Base-by-base conservation (phyloP, 2,329 filamentous ascomycete species). In the Nemania sp. region DNA sequence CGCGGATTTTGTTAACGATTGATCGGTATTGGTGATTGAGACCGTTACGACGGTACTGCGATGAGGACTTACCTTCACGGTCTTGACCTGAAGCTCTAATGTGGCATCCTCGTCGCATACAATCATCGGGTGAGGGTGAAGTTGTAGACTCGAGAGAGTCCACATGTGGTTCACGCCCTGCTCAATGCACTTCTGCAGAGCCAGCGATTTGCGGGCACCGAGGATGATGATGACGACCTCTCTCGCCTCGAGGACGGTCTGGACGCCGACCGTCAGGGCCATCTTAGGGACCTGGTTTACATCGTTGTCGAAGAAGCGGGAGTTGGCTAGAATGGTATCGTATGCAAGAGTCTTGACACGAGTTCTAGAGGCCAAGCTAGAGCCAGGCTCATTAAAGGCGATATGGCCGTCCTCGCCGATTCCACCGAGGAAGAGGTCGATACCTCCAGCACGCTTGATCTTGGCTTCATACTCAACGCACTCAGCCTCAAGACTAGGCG, bases 371-470 rank as follows among this genome's bases (percentile, higher is more conserved):
- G 82, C 81, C 57, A 95, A 75, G 55, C 86, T 90, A 9, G 88
- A 91, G 34, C 90, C 90, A 3, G 90, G 90, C 73, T 95, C 90
- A 72, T 95, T 95, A 80, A 95, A 95, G 43, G 90, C 90, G 60
- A 95, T 90, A 72, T 95, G 90, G 5, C 90, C 90, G 68, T 95
- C 90, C 50, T 90, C 87, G 24, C 90, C 90, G 50, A 95, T 91
- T 36, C 90, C 90, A 14, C 89, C 89, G 4, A 95, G 80, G 74
- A 94, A 95, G 22, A 94, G 81, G 70, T 94, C 89, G 60, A 95
- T 94, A 45, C 90, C 90, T 44, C 90, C 90, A 24, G 77, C 82
- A 34, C 78, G 76, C 67, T 83, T 83, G 72, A 95, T 94, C 66
- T 87, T 85, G 49, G 84, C 84, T 73, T 95, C 90, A 68, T 93